Base-by-base conservation (phyloP, 768 basidiomycete species). In the Panaeolus papilionaceus region DNA sequence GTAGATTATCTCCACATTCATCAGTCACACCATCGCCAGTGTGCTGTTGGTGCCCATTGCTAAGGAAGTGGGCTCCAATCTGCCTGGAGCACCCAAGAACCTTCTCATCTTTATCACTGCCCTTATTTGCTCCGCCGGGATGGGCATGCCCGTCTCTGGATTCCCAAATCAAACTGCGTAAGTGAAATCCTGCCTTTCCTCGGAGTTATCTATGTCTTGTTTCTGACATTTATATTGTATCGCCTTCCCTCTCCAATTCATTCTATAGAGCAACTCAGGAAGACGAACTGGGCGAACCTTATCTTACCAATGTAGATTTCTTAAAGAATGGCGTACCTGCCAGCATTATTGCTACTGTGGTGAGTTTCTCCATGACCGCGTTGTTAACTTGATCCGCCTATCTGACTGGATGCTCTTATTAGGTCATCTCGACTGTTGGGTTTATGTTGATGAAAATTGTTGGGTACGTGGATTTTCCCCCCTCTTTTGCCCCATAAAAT, bases 131-230 rank as follows among this genome's bases (percentile, higher is more conserved):
- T 96, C 95, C 3, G 84, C 94, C 5, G 98, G 97, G 1, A 99
- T 99, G 98, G 97, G 95, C 11, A 93, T 99, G 87, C 96, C 97
- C 2, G 96, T 99, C 44, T 96, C 94, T 69, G 98, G 98, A n/a
- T 99, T 99, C 84, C 97, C 97, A 0, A 98, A 98, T 78, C 95
- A 98, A 80, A 96, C 95, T 62, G 95, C 95, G 96, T 96, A 79
- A 73, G 92, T 87, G 39, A 37, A 58, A 58, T 64, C 14, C 42
- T 40, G 47, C 18, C 47, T 64, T 61, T 67, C 54, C 40, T 63
- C 51, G 58, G 28, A 58, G 64, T 58, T 64, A 66, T 71, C 54
- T 37, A 58, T 62, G 51, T 67, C 66, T 64, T 49, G 58, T 44
- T 63, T 45, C 42, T 69, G 66, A 70, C 71, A 74, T 71, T 64